These are phyloP conservation scores for Patellifolia procumbens DNA, from an alignment of 179 eudicot genomes.

Conservation along the genomic window DNA sequence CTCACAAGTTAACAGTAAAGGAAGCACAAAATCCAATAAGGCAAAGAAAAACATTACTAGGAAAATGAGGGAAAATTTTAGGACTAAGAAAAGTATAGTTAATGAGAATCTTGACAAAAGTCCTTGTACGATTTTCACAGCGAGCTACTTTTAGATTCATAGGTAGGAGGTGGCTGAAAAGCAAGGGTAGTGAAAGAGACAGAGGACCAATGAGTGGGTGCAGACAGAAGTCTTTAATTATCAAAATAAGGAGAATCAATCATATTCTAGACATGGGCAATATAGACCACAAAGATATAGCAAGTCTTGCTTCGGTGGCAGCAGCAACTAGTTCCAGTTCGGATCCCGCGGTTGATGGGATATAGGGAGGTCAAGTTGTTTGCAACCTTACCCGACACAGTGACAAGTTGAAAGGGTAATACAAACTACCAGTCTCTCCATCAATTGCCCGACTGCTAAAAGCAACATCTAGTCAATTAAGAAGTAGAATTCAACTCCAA, in stretches of 20 bases:
- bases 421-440: neutral
- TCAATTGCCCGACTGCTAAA: neutral
- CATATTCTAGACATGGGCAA: neutral
- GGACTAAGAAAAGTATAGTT: too few species aligned
- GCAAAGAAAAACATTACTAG: too few species aligned
- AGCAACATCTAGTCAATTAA: neutral
- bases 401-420: neutral
- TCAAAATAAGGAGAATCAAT: neutral
- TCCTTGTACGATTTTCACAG: too few species aligned
- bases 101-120: too few species aligned
- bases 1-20: too few species aligned
- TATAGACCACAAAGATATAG: neutral
- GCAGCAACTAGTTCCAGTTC: neutral
- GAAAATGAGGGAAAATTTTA: too few species aligned
- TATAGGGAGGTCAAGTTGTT: neutral
- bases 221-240: too few species aligned
- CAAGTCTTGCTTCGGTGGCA: neutral
- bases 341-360: neutral
- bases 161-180: too few species aligned
- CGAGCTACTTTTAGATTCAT: too few species aligned
- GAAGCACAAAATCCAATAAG: too few species aligned
- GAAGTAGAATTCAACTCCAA: neutral
- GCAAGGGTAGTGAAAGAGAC: too few species aligned
- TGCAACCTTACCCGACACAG: neutral
- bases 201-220: too few species aligned